Base-by-base conservation (phyloP, 2,329 filamentous ascomycete species). In the Fusarium avenaceum region DNA sequence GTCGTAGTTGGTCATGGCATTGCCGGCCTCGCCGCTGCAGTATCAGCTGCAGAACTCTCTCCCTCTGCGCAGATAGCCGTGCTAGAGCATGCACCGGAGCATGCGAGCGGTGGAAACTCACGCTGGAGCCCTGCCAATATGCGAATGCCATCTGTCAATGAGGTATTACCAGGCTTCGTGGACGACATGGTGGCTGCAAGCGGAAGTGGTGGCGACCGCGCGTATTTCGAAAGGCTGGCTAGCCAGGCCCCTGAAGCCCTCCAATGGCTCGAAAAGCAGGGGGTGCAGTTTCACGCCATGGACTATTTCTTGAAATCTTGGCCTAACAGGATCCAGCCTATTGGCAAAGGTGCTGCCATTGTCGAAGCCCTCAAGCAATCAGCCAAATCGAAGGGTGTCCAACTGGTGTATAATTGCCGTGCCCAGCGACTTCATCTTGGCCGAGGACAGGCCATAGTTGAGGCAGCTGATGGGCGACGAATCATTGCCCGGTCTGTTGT, bases 91-190 rank as follows among this genome's bases (percentile, higher is more conserved):
- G 57, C 57, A 60, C 57, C 51, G 57, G 51, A 60, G 51, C 51
- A 60, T 60, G 35, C 24, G 28, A 60, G 57, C 30, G 57, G 57
- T 60, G 51, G 51, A 44, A 57, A 60, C 51, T 60, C 51, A 57
- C 51, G 51, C 51, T 60, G 51, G 51, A 60, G 57, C 57, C 57
- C 57, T 60, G 57, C 57, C 24, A 60, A 60, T 22, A 60, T 60
- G 44, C 57, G 51, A 57, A 60, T 57, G 57, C 51, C 38, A 60
- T 60, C 57, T 60, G 51, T 60, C 28, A 60, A 60, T 57, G 43
- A 60, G 51, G 57, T 57, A 57, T 57, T 54, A 40, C 51, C 42
- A 47, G 51, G 19, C 42, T 54, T 54, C 42, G 42, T 54, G 42
- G 42, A 54, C 51, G 51, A 54, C 42, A 54, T 54, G 42, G 2